Evolutionary conservation across 345 rosid species (phyloP).

Genomic region (Barbarea vulgaris): DNA sequence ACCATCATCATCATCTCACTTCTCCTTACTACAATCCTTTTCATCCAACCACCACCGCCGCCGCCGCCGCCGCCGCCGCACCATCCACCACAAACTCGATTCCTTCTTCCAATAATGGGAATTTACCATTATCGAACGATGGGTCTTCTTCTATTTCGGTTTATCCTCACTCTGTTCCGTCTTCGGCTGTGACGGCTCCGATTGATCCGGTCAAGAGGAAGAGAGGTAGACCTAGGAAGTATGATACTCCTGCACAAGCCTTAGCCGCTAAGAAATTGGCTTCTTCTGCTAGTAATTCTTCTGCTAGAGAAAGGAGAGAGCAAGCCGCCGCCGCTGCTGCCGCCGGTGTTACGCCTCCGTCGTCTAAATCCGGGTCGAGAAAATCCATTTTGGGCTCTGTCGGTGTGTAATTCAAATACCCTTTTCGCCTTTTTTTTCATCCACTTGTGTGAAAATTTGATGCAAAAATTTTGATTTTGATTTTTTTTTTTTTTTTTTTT

Average conservation of each 20-base stretch:
- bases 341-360: constrained; percentile 22
- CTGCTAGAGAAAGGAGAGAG: constrained; percentile 51
- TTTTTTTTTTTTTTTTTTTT: too few relatives aligned
- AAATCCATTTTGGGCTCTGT: constrained; percentile 44
- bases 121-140: constrained; percentile 50
- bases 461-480: constrained; percentile 14
- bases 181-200: constrained; percentile 63
- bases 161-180: constrained; percentile 66
- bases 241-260: constrained; percentile 91
- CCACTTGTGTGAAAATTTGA: background rate
- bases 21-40: constrained; percentile 46
- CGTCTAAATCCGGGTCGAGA: constrained; percentile 43
- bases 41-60: constrained; percentile 32
- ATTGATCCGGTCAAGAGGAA: constrained; percentile 68
- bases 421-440: constrained; percentile 5
- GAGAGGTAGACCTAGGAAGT: constrained; percentile 96
- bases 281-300: constrained; percentile 45
- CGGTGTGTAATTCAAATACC: constrained; percentile 46
- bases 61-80: background rate
- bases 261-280: constrained; percentile 86
- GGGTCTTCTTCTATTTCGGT: constrained; percentile 43
- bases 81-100: constrained; percentile 7
- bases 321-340: constrained; percentile 36
- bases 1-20: constrained; percentile 49
- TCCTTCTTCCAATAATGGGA: constrained; percentile 65